Base-by-base conservation (phyloP, 2,329 filamentous ascomycete species). In the Fusarium proliferatum region DNA sequence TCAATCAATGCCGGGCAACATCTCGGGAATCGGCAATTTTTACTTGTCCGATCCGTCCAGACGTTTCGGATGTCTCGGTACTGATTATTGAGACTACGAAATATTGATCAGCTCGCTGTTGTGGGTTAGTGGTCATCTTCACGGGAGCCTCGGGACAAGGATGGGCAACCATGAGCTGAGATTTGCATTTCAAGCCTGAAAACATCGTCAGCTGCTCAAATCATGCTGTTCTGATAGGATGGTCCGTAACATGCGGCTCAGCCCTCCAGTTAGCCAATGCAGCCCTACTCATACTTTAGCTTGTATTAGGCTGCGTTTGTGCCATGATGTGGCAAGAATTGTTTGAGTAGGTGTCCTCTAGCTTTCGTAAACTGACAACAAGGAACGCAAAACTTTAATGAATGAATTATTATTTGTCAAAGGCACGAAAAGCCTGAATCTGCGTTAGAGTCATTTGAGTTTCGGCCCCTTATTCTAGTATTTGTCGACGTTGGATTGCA, bases 1-100 rank as follows among this genome's bases (percentile, higher is more conserved):
- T 67, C 51, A 55, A 60, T 58, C 67, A 74, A 66, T 73, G 55
- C 67, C 71, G 43, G 19, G 30, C 56, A 43, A 51, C 33, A 28
- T 69, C 64, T 74, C 46, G 53, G 42, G 28, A 41, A 36, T 60
- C 52, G 71, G 71, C 42, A 69, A 57, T 57, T 46, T 11, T 41
- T n/a, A 34, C 52, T 64, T 60, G 66, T 60, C 52, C 66, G 66
- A 39, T 58, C 43, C 41, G n/a, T 19, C 42, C 30, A 30, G 42
- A 39, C 30, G 34, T 48, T 51, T 43, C 67, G 67, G 67, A 70
- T 55, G 46, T 49, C 34, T 69, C 66, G 67, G 67, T 53, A 28
- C n/a, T 51, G 11, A 42, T 33, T 61, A 33, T 67, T 30, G 17
- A 46, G 42, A n/a, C 33, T 36, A 36, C 28, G 28, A 34, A 28